Conservation (phyloP, 2,329 filamentous ascomycete genomes). For the Paecilomyces formosus region DNA sequence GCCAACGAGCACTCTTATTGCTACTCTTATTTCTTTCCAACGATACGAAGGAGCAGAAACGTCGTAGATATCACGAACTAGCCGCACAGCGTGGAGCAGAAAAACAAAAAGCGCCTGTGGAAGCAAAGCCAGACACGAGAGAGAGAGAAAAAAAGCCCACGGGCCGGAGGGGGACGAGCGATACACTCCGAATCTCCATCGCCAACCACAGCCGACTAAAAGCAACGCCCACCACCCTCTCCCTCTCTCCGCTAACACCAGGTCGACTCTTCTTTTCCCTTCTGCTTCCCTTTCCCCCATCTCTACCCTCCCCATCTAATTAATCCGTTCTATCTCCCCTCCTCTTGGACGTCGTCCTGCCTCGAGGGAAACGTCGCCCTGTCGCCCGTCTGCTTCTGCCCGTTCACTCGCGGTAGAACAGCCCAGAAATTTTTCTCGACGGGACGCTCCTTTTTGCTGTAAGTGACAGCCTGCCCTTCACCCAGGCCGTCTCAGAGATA, state of each 20-base stretch:
- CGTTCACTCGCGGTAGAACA: conserved; percentile 29
- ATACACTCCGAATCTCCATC: conserved; percentile 3
- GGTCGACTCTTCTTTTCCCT: conserved; percentile 16
- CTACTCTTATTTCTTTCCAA: not conserved
- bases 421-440: conserved; percentile 13
- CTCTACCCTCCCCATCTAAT: conserved; percentile 13
- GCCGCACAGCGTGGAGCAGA: not conserved
- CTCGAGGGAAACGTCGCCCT: conserved; percentile 19
- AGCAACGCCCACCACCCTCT: conserved; percentile 8
- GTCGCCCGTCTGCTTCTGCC: conserved; percentile 1
- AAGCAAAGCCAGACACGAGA: not conserved
- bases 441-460: conserved; percentile 17
- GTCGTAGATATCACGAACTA: not conserved
- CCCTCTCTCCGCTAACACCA: conserved; percentile 9
- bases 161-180: not conserved
- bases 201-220: conserved; percentile 1
- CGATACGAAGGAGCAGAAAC: not conserved
- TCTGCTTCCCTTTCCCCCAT: conserved; percentile 19
- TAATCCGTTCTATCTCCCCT: conserved; percentile 9
- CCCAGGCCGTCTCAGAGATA: not conserved
- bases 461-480: conserved; percentile 12
- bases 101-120: not conserved
- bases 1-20: not conserved
- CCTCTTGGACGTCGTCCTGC: conserved; percentile 7
- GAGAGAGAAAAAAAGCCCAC: not conserved